These are phyloP conservation scores for Corymbia citriodora DNA, from an alignment of 441 rosid species.

Conservation along the genomic window DNA sequence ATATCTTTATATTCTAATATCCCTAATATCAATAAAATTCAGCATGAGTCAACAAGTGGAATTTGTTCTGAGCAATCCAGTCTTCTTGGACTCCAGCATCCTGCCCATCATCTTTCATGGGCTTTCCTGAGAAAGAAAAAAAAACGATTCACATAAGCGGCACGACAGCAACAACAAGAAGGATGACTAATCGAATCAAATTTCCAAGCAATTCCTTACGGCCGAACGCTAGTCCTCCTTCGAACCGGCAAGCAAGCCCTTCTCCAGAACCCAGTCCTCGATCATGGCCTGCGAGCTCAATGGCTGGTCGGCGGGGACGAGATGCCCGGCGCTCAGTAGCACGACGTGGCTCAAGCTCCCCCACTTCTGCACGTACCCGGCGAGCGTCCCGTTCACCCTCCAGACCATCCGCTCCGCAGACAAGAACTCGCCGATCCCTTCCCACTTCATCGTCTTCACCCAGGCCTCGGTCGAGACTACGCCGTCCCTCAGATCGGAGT, in stretches of 20 bases:
- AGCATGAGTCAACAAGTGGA: background rate
- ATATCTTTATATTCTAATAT: no score
- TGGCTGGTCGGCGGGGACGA: constrained; percentile 61
- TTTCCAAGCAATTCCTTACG: background rate
- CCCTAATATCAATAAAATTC: background rate
- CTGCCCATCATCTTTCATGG: background rate
- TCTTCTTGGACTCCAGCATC: background rate
- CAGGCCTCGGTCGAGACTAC: constrained; percentile 77
- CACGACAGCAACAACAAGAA: background rate
- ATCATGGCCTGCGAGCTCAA: constrained; percentile 65
- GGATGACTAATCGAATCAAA: background rate
- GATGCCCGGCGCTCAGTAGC: constrained; percentile 69
- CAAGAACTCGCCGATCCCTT: constrained; percentile 29
- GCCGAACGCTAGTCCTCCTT: background rate
- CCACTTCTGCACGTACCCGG: constrained; percentile 75
- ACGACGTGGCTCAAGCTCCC: constrained; percentile 48
- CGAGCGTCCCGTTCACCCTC: constrained; percentile 45
- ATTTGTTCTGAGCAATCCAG: background rate
- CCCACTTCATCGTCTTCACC: constrained; percentile 73
- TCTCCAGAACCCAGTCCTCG: constrained; percentile 62
- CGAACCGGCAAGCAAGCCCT: constrained; percentile 30
- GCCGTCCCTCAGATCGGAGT: constrained; percentile 59
- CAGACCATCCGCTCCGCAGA: constrained; percentile 59
- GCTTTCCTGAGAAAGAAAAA: background rate
- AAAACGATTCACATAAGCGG: background rate